phyloP scores from a whole-genome alignment of 2,329 filamentous ascomycete genomes.

The Leptoxyphium fumago region DNA sequence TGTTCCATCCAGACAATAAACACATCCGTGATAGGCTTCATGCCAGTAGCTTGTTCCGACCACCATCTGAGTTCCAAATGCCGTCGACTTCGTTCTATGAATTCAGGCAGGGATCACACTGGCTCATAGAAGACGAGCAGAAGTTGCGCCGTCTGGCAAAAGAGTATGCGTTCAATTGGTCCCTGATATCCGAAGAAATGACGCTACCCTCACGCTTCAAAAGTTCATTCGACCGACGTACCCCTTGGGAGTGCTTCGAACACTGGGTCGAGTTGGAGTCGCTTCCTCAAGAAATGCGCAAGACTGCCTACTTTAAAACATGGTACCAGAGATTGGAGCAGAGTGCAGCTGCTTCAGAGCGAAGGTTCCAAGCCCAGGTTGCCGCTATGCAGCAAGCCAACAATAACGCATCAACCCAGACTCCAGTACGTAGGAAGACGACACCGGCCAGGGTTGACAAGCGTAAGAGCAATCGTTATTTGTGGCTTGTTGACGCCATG shows the following conservation, averaged over 20 bases:
- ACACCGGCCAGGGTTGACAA: constrained; percentile 75
- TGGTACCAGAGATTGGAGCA: constrained; percentile 50
- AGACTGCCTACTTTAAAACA: constrained; percentile 85
- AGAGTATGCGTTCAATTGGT: constrained; percentile 97
- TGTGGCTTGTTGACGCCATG: constrained; percentile 87
- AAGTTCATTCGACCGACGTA: constrained; percentile 79
- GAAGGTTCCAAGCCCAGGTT: constrained; percentile 42
- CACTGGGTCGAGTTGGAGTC: constrained; percentile 89
- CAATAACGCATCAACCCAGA: constrained; percentile 33
- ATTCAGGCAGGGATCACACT: constrained; percentile 71
- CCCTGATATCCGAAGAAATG: constrained; percentile 72
- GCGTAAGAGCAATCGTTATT: constrained; percentile 69
- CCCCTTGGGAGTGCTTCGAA: constrained; percentile 98
- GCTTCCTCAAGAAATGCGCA: constrained; percentile 80
- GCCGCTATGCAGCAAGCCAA: constrained; percentile 37
- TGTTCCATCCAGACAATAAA: constrained; percentile 84
- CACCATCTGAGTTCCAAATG: constrained; percentile 84
- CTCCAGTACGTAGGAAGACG: constrained; percentile 52
- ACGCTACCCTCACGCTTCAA: constrained; percentile 58
- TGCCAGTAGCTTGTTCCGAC: constrained; percentile 81
- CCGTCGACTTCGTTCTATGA: constrained; percentile 85
- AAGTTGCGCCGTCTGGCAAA: constrained; percentile 72
- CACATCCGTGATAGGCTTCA: constrained; percentile 79
- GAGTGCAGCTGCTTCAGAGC: constrained; percentile 44
- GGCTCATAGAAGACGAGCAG: constrained; percentile 82